Evolutionary conservation across 1,284 basidiomycete genomes (phyloP), one percentile per base, ranked within the genome.

Genomic region (Leccinum huronense): DNA sequence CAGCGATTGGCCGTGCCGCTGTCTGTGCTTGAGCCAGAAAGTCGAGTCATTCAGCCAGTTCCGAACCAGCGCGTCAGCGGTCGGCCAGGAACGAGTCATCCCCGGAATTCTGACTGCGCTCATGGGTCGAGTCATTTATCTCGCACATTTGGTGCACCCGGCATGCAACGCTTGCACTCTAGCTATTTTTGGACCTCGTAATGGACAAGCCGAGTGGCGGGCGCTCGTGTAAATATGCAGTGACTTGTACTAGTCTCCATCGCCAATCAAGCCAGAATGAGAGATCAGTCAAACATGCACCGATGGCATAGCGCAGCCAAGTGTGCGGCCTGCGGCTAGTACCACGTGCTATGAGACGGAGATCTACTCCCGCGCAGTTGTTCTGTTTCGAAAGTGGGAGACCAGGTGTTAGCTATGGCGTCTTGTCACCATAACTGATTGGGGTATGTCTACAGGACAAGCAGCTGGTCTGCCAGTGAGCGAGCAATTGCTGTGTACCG

Each of bases 11-110:
- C 72, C 71, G 67, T 73, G 70, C 63, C 45, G 54, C 11, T 27
- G 63, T 68, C 72, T 66, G 69, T 67, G 67, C 69, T 62, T 59
- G 51, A 40, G 57, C 63, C 59, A 57, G 63, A 60, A 61, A 33
- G 63, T 65, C 58, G 65, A 67, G 62, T 62, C 65, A 67, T 58
- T 60, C 63, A 66, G 11, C 16, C 36, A 38, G 61, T 48, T 62
- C 56, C 61, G 63, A 64, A 45, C 34, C 59, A 63, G 63, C 58
- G 59, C 48, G 57, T 68, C 64, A 64, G 66, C 60, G 23, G 58
- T 58, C 67, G 64, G 62, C 62, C 61, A 75, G 73, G 72, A 67
- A 75, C 73, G 42, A 59, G n/a, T 19, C 55, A 57, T 59, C 53
- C 56, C 68, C 68, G 63, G 57, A 61, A 65, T 27, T 54, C 48